Base-by-base conservation (phyloP, 2,329 filamentous ascomycete species). In the Neospermospora avenae region DNA sequence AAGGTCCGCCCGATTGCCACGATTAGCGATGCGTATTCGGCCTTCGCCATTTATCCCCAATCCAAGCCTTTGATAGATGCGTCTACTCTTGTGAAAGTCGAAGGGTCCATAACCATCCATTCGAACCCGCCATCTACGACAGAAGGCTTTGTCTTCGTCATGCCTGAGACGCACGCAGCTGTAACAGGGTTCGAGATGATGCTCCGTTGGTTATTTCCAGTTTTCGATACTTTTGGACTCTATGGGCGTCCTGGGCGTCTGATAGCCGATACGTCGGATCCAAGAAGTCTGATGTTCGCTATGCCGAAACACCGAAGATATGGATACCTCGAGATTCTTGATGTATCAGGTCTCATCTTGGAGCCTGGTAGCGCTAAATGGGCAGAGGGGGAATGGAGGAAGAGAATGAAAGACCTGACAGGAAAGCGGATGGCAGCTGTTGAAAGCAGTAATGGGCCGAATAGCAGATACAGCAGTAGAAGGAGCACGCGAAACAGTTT, bases 121-220 rank as follows among this genome's bases (percentile, higher is more conserved):
- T 88, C 88, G 0, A 84, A 86, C 13, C 87, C 90, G 8, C 86
- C 91, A 24, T 87, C 88, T 0, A 85, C 86, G 2, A 89, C 89
- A 0, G 95, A 99, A 73, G 95, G 95, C 0, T 97, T 97, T 69
- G 91, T 99, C 4, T 99, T 99, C 71, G 87, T 98, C 67, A 97
- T 99, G 93, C 95, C 95, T 3, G 95, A 99, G 74, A 84, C 89
- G 1, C 91, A 91, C 70, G 88, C 93, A n/a, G 93, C 91, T 18
- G 89, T 99, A 13, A 90, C 86, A 57, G 95, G 95, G 0, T 96
- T 98, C 68, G 95, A 98, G 74, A 97, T 96, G 81, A 88, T 99
- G 81, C 80, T 99, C 35, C 85, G 91, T 48, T 97, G 90, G 77
- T 80, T 99, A 13, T 96, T 99, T 73, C 95, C 95, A 0, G 90